A percentile compares a stretch with the other conserved stretches of the same genome.
phyloP scores from a whole-genome alignment of 2,329 filamentous ascomycete species.

The Claviceps spartinae region DNA sequence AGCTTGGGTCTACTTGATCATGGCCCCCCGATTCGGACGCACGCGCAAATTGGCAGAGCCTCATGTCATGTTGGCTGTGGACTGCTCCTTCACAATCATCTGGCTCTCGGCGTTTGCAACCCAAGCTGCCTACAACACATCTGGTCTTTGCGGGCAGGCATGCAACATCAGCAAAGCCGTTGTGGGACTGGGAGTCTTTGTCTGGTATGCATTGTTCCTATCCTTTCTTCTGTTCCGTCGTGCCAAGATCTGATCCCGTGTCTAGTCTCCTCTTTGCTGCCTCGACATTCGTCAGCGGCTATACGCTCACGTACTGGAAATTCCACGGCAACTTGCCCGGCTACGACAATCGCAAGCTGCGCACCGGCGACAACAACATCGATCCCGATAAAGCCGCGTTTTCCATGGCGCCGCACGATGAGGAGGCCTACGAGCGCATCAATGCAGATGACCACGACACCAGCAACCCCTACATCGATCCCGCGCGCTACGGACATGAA shows the following conservation, averaged over 20 bases:
- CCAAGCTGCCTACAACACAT: conserved; percentile 49
- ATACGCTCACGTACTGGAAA: conserved; percentile 47
- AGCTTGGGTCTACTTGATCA: conserved; percentile 50
- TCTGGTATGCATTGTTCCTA: conserved; percentile 34
- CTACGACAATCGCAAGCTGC: conserved; percentile 36
- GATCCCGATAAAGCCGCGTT: conserved; percentile 58
- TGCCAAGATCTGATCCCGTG: neutral
- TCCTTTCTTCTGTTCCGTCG: neutral
- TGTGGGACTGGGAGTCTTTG: conserved; percentile 48
- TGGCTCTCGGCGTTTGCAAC: conserved; percentile 56
- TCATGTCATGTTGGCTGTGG: conserved; percentile 45
- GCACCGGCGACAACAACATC: conserved; percentile 35
- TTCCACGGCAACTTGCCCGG: conserved; percentile 49
- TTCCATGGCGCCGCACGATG: conserved; percentile 52
- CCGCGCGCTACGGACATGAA: conserved; percentile 22
- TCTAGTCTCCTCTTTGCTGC: conserved; percentile 40
- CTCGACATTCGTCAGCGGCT: conserved; percentile 43
- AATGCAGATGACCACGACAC: conserved; percentile 41
- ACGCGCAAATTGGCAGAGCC: conserved; percentile 49
- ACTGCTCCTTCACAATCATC: conserved; percentile 43
- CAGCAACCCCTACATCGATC: conserved; percentile 18
- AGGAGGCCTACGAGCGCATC: conserved; percentile 51
- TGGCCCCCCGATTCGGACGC: conserved; percentile 49
- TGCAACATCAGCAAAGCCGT: conserved; percentile 50
- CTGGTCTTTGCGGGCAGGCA: conserved; percentile 37